Evolutionary conservation across 75 land plant species (phyloP).

Genomic region (Selaginella tamariscina): DNA sequence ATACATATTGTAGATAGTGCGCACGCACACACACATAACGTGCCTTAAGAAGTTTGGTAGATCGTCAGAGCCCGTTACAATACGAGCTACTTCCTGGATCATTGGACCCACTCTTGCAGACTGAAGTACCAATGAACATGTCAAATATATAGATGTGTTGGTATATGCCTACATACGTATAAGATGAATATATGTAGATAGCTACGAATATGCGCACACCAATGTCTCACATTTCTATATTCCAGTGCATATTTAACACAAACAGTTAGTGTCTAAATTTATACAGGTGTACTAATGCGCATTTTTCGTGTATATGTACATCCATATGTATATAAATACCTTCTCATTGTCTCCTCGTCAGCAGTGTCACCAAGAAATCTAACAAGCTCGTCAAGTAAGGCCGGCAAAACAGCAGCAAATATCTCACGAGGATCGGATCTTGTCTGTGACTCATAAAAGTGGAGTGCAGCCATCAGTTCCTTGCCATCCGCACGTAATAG

Average conservation of each 20-base stretch:
- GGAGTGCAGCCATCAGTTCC: slow-evolving; percentile 55
- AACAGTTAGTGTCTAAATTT: too few relatives aligned
- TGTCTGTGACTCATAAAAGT: slow-evolving; percentile 78
- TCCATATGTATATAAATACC: too few relatives aligned
- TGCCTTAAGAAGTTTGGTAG: slow-evolving; percentile 72
- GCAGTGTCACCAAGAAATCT: slow-evolving; percentile 52
- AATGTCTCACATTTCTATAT: too few relatives aligned
- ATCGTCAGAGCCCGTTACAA: slow-evolving; percentile 77
- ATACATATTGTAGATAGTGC: too few relatives aligned
- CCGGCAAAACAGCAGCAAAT: slow-evolving; percentile 87
- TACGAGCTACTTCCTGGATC: slow-evolving; percentile 80
- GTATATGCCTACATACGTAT: too few relatives aligned
- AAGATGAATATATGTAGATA: too few relatives aligned
- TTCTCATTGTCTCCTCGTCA: slow-evolving; percentile 35
- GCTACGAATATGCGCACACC: too few relatives aligned
- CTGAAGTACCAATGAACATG: slow-evolving; percentile 23
- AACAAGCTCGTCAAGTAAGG: slow-evolving; percentile 85
- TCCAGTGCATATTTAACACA: too few relatives aligned
- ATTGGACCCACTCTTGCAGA: slow-evolving; percentile 66
- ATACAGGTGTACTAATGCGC: too few relatives aligned
- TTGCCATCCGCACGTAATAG: slow-evolving; percentile 57
- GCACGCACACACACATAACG: too few relatives aligned
- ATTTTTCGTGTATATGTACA: too few relatives aligned
- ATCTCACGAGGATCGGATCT: slow-evolving; percentile 69
- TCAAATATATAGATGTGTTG: too few relatives aligned